These are phyloP conservation scores for Aspergillus aculeatus DNA, from an alignment of 2,329 filamentous ascomycete genomes.

Conservation along the genomic window DNA sequence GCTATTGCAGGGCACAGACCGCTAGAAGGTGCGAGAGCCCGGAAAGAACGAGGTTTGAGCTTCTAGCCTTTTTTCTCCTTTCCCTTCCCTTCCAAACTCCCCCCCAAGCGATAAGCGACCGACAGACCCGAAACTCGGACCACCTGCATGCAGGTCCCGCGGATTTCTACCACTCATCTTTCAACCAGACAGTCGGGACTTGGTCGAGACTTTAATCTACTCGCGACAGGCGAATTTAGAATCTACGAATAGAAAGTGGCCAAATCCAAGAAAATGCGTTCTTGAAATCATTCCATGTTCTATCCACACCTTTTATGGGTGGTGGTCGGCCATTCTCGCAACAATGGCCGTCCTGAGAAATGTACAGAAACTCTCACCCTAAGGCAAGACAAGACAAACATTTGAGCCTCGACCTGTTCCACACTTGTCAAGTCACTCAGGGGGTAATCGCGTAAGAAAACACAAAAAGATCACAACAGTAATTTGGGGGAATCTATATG, in stretches of 20 bases:
- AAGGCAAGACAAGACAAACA: conserved; percentile 6
- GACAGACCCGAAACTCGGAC: neutral
- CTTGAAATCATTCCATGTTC: neutral
- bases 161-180: neutral
- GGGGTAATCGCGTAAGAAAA: conserved; percentile 13
- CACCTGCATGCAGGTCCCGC: neutral
- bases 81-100: neutral
- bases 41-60: neutral
- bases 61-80: neutral
- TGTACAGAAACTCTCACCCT: conserved; percentile 10
- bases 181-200: neutral
- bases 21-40: conserved; percentile 1
- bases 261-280: neutral
- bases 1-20: conserved; percentile 1
- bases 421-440: neutral
- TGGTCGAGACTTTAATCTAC: too few species aligned
- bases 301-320: neutral
- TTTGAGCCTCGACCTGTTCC: conserved; percentile 7
- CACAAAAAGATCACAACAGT: conserved; percentile 8
- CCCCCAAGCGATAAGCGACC: neutral
- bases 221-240: too few species aligned
- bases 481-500: neutral
- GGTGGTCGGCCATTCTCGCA: neutral
- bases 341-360: conserved; percentile 3
- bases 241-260: too few species aligned